Conservation (phyloP, 768 basidiomycete species). For the Terana coerulea region DNA sequence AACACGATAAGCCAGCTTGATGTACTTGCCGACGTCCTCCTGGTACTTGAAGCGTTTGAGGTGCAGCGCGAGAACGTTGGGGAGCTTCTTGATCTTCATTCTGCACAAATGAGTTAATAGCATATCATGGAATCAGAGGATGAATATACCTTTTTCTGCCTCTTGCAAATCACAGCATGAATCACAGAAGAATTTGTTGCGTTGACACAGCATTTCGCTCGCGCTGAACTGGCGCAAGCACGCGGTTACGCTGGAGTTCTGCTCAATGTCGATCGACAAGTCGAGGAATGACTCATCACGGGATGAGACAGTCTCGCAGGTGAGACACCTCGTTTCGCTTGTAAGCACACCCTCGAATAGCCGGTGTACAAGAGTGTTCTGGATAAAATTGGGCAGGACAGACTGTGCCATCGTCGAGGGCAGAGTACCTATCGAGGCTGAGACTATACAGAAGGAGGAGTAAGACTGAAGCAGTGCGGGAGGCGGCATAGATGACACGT, state of each 20-base stretch:
- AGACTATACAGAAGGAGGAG: conserved; percentile 39
- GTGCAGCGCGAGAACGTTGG: conserved; percentile 93
- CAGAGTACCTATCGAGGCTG: conserved; percentile 55
- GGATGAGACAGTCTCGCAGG: conserved; percentile 91
- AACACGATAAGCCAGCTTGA: conserved; percentile 95
- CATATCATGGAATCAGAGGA: not conserved
- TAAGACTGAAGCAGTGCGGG: conserved; percentile 5
- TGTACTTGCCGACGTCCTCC: conserved; percentile 84
- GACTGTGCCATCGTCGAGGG: conserved; percentile 40
- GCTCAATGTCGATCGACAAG: conserved; percentile 98
- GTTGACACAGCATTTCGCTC: conserved; percentile 96
- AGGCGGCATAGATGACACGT: conserved; percentile 38
- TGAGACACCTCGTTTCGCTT: conserved; percentile 95
- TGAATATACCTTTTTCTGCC: conserved; percentile 86
- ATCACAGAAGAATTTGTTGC: conserved; percentile 98
- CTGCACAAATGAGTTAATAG: conserved; percentile 36
- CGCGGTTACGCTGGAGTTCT: conserved; percentile 94
- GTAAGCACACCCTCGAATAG: conserved; percentile 93
- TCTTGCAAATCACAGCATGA: conserved; percentile 95
- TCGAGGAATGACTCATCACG: conserved; percentile 97
- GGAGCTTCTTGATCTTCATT: conserved; percentile 98
- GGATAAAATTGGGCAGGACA: conserved; percentile 38
- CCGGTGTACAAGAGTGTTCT: conserved; percentile 79
- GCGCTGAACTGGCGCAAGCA: conserved; percentile 97
- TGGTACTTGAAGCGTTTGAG: conserved; percentile 99